Evolutionary conservation across 2,329 filamentous ascomycete genomes (phyloP).

Genomic region (Alternaria sp.): DNA sequence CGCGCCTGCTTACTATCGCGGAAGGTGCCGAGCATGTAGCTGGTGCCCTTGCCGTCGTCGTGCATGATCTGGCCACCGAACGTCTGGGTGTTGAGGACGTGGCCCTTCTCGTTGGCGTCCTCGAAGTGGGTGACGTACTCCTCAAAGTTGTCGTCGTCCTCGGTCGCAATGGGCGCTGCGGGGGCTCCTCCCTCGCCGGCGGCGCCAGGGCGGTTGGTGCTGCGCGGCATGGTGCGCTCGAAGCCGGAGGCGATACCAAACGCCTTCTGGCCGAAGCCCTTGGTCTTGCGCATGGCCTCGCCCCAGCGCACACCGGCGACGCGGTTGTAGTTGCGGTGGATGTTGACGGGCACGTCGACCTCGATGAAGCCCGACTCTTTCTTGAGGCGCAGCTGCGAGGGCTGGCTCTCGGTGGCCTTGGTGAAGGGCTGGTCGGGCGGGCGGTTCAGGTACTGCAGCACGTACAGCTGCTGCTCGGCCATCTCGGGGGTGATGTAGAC

Average conservation of each 20-base stretch:
- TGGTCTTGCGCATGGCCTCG: constrained; percentile 67
- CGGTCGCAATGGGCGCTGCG: constrained; percentile 38
- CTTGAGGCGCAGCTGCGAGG: constrained; percentile 82
- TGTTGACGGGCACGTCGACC: constrained; percentile 81
- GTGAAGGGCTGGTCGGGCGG: constrained; percentile 68
- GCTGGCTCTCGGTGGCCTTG: constrained; percentile 58
- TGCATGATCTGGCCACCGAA: constrained; percentile 80
- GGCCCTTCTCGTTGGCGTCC: constrained; percentile 71
- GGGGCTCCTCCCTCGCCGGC: constrained; percentile 26
- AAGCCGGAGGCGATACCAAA: constrained; percentile 57
- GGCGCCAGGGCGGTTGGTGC: constrained; percentile 34
- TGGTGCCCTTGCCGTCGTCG: constrained; percentile 70
- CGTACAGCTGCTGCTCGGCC: constrained; percentile 59
- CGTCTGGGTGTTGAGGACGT: constrained; percentile 80
- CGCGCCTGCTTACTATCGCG: constrained; percentile 67
- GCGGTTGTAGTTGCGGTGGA: constrained; percentile 79
- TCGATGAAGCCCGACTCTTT: constrained; percentile 82
- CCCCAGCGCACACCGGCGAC: constrained; percentile 85
- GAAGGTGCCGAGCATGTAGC: constrained; percentile 93
- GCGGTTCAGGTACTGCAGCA: constrained; percentile 90
- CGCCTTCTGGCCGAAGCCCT: constrained; percentile 51
- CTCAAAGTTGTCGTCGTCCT: constrained; percentile 71
- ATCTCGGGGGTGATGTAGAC: constrained; percentile 85
- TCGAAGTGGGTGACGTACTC: constrained; percentile 60
- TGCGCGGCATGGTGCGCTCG: constrained; percentile 42